A percentile compares a stretch with the other conserved stretches of the same genome.
These are phyloP conservation scores for Dryas alaskensis DNA, from an alignment of 306 rosid species.

Conservation along the genomic window DNA sequence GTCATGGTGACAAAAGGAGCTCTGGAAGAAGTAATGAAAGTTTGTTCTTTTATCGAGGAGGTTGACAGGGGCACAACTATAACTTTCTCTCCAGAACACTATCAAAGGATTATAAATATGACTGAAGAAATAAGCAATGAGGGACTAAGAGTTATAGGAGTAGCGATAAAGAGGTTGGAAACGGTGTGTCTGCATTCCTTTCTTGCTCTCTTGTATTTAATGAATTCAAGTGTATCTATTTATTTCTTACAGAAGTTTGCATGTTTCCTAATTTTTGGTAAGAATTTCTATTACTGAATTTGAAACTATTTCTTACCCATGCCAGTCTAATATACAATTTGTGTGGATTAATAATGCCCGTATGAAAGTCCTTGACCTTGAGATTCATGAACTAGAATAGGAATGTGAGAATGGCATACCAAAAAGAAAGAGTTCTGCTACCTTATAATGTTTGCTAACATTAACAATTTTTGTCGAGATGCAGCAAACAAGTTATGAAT, in stretches of 20 bases:
- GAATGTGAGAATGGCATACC: neutral
- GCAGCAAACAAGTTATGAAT: constrained; percentile 33
- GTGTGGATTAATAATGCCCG: neutral
- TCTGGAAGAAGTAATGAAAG: constrained; percentile 64
- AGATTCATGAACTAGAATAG: neutral
- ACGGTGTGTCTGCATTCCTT: constrained; percentile 36
- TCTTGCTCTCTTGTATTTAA: neutral
- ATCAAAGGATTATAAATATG: constrained; percentile 45
- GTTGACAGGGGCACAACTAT: constrained; percentile 31
- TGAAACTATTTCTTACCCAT: neutral
- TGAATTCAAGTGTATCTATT: neutral
- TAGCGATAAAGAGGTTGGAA: constrained; percentile 65
- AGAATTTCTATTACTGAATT: neutral
- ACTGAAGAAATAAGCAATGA: constrained; percentile 68
- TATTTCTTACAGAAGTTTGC: neutral
- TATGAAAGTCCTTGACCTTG: neutral
- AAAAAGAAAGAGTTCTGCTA: neutral
- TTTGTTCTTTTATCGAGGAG: constrained; percentile 61
- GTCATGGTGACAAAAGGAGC: constrained; percentile 82
- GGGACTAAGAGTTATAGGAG: constrained; percentile 70
- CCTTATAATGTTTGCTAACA: neutral
- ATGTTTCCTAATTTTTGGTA: neutral
- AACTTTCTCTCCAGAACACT: constrained; percentile 41
- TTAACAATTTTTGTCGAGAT: constrained; percentile 5
- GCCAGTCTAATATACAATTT: neutral